Base-by-base conservation (phyloP, 2,329 filamentous ascomycete genomes). In the Sclerotinia minor region DNA sequence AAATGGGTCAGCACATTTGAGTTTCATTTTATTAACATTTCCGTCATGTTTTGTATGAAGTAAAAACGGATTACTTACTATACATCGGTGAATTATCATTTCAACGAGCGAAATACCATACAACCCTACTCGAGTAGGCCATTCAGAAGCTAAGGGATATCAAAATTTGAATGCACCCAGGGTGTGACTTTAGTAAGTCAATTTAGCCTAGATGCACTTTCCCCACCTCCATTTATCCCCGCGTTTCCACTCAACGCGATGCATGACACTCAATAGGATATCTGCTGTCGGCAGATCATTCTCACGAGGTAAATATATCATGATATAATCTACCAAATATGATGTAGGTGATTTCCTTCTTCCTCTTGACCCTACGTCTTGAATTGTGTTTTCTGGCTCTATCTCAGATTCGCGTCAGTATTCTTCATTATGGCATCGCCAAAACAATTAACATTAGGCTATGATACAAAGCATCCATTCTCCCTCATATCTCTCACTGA, bases 381-480 rank as follows among this genome's bases (percentile, higher is more conserved):
- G 21, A 49, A 29, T 24, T 35, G 24, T 21, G 21, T 17, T 49
- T 24, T 7, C 41, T 49, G 21, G 8, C 44, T 50, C 29, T 49
- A 49, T 13, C 35, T 5, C 4, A 60, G 4, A 1, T 61, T 61
- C 15, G 4, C 29, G 4, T 61, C 58, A 49, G n/a, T 3, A 17
- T 38, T 35, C 3, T 32, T 21, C 44, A 53, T 52, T 17, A 67
- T 68, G 64, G 15, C 54, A 13, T 69, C 58, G 49, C 60, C 53
- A 24, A 69, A 71, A 32, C 71, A 71, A 67, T 67, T 75, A 49
- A 69, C 72, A 38, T 79, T 88, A 7, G 84, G 84, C 71, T 87
- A 86, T 74, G 72, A 80, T 70, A 80, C 77, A 69, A 73, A 78
- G n/a, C 85, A 88, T 72, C 85, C 85, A 26, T 88, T 88, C 76